Evolutionary conservation across 257 asterid genomes (phyloP).

Genomic region (Nyctanthes arbortristis): DNA sequence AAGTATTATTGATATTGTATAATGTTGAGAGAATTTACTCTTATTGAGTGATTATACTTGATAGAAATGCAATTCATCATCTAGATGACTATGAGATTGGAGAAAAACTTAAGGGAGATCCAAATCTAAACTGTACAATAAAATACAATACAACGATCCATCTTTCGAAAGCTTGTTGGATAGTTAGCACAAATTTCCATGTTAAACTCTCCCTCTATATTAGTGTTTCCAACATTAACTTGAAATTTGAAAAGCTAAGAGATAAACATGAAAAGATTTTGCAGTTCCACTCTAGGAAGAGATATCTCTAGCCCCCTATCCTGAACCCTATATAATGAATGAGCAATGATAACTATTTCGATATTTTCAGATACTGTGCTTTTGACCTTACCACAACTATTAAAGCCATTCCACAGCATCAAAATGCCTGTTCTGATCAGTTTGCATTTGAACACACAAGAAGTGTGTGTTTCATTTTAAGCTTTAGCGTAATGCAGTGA

Average conservation of each 20-base stretch:
- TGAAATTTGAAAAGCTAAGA: neutral
- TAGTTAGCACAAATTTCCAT: neutral
- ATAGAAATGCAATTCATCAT: no score
- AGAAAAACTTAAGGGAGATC: neutral
- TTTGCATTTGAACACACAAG: neutral
- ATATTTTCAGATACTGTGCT: neutral
- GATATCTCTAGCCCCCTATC: neutral
- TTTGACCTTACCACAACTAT: neutral
- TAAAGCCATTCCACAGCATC: neutral
- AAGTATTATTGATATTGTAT: no score
- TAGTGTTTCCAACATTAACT: no score
- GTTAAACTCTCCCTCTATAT: no score
- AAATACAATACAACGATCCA: neutral
- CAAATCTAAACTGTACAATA: neutral
- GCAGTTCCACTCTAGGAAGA: neutral
- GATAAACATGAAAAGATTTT: neutral
- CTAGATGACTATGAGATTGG: neutral
- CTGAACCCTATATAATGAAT: neutral
- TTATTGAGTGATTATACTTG: no score
- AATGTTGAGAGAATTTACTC: no score
- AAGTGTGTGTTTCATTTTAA: no score
- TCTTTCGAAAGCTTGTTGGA: neutral
- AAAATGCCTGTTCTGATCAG: neutral
- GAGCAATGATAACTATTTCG: neutral
- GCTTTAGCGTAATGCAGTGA: no score